phyloP scores from a whole-genome alignment of 169 alveolate genomes.

The Cryptosporidium tyzzeri region DNA sequence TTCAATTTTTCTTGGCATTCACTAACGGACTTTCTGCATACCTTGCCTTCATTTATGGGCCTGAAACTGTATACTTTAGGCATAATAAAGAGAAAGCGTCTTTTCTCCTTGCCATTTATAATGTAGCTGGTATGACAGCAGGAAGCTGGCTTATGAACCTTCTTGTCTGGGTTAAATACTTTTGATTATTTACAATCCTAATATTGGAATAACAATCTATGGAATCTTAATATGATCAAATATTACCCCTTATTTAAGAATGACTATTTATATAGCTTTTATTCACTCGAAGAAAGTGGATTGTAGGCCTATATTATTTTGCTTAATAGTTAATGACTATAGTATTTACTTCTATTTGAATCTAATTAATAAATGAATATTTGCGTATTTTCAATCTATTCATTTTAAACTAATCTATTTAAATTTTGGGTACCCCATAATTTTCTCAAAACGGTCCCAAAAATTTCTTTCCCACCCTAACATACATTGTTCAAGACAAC shows the following conservation, averaged over 20 bases:
- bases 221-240: not conserved
- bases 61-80: constrained; percentile 64
- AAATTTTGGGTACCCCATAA: constrained; percentile 64
- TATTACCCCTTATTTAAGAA: not conserved
- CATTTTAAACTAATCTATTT: not conserved
- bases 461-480: constrained; percentile 65
- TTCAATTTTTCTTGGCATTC: constrained; percentile 57
- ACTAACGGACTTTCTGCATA: constrained; percentile 68
- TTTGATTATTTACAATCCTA: not conserved
- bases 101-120: constrained; percentile 53
- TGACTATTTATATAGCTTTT: not conserved
- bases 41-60: constrained; percentile 73
- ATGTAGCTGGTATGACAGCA: constrained; percentile 76
- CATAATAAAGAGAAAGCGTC: constrained; percentile 72
- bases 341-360: not conserved
- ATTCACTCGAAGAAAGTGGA: not conserved
- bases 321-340: not conserved
- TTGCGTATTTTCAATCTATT: too few relatives aligned
- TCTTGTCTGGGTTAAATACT: constrained; percentile 63
- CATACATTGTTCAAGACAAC: constrained; percentile 61
- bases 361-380: too few relatives aligned
- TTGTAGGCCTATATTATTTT: not conserved
- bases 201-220: not conserved
- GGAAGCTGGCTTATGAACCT: constrained; percentile 75
- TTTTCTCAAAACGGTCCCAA: constrained; percentile 74